phyloP scores from a whole-genome alignment of 179 eudicot genomes.

The Silene noctiflora region DNA sequence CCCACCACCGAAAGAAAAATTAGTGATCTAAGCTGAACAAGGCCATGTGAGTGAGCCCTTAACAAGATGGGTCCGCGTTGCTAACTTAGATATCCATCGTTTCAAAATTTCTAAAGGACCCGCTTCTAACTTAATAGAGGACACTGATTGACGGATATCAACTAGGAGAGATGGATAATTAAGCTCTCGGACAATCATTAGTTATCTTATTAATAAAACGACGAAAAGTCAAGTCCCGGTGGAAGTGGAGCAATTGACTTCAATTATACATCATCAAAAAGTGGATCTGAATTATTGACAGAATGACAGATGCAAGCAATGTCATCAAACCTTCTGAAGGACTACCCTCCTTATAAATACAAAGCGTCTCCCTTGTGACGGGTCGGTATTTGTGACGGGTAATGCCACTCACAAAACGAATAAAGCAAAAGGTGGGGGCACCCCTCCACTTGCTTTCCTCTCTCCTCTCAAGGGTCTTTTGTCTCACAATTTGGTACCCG shows the following conservation, averaged over 20 bases:
- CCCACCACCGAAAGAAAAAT: neutral
- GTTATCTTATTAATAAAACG: no score
- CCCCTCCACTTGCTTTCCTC: no score
- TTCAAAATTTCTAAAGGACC: neutral
- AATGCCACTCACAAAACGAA: no score
- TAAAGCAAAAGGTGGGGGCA: no score
- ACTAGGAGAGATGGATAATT: neutral
- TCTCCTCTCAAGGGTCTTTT: no score
- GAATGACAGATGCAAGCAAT: neutral
- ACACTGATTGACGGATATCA: neutral
- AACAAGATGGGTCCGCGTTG: constrained; percentile 19
- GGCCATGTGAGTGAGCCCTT: constrained; percentile 33
- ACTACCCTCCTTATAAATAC: constrained; percentile 19
- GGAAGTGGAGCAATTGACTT: neutral
- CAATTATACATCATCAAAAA: no score
- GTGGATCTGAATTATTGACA: no score
- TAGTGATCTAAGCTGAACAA: constrained; percentile 19
- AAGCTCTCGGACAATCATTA: neutral
- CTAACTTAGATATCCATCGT: neutral
- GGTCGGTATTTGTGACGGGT: no score
- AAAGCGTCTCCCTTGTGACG: no score
- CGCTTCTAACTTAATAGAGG: neutral
- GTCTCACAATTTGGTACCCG: no score
- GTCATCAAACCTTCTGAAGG: neutral
- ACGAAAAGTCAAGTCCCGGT: neutral